Conservation (phyloP, 164 flowering plant genomes). For the Umbilicus rupestris region DNA sequence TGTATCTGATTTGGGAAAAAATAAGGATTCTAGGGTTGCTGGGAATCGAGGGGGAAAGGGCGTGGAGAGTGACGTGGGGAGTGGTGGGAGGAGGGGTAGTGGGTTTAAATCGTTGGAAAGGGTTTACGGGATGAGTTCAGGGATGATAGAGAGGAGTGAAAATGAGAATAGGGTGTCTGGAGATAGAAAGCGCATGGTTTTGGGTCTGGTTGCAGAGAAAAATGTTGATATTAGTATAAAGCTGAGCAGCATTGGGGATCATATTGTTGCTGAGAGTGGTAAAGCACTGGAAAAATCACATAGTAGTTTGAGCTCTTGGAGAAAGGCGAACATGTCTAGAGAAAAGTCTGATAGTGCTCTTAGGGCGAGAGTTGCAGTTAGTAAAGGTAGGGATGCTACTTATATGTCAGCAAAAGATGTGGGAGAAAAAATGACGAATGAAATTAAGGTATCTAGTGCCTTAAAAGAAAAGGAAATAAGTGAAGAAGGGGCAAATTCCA, state of each 20-base stretch:
- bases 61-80: constrained; percentile 2
- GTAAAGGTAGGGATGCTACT: constrained; percentile 11
- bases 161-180: constrained; percentile 15
- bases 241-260: constrained; percentile 2
- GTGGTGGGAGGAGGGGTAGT: constrained; percentile 6
- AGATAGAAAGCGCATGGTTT: constrained; percentile 7
- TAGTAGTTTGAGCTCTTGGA: constrained; percentile 3
- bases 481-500: constrained; percentile 17
- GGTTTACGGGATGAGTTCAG: constrained; percentile 14
- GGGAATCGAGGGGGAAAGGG: background rate
- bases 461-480: constrained; percentile 22
- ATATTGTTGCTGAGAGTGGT: background rate
- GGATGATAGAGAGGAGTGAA: constrained; percentile 11
- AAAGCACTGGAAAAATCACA: background rate
- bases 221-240: background rate
- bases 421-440: constrained; percentile 13
- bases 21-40: constrained; percentile 15
- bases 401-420: constrained; percentile 7
- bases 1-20: constrained; percentile 38
- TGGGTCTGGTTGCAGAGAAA: constrained; percentile 8
- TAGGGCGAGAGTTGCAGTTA: constrained; percentile 11
- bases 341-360: constrained; percentile 11
- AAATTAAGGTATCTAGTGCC: constrained; percentile 15
- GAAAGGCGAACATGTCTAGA: constrained; percentile 8
- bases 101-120: constrained; percentile 18